Percentiles rank a stretch among this genome's conserved stretches.
Conservation (phyloP, 176 grass and related monocot species). For the Zoysia japonica region DNA sequence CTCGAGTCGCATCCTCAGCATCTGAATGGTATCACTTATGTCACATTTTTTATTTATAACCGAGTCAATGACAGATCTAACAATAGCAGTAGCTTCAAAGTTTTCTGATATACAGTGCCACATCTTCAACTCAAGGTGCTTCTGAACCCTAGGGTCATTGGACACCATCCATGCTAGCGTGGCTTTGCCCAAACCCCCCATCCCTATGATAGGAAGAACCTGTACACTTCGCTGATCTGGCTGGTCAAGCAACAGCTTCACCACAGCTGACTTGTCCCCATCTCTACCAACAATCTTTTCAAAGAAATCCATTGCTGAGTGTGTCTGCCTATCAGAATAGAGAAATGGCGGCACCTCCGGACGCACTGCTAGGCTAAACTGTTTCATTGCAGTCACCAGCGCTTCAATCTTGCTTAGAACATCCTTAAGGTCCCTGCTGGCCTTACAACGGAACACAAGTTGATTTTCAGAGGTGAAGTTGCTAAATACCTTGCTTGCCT, state of each 20-base stretch:
- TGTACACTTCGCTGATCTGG: background rate
- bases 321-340: background rate
- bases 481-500: background rate
- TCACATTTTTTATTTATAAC: background rate
- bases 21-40: background rate
- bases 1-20: background rate
- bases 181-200: conserved; percentile 45
- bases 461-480: background rate
- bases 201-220: conserved; percentile 46
- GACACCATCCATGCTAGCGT: conserved; percentile 40
- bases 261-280: conserved; percentile 26
- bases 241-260: conserved; percentile 26
- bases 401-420: conserved; percentile 1
- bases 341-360: background rate
- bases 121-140: conserved; percentile 22
- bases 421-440: background rate
- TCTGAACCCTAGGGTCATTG: background rate
- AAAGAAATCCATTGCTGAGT: background rate
- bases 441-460: background rate
- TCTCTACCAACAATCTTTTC: conserved; percentile 19
- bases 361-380: background rate
- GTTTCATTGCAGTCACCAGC: background rate
- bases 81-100: conserved; percentile 12
- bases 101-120: conserved; percentile 41
- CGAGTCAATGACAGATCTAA: conserved; percentile 28